These are phyloP conservation scores for Daphne laureola DNA, from an alignment of 441 rosid species.

Conservation along the genomic window DNA sequence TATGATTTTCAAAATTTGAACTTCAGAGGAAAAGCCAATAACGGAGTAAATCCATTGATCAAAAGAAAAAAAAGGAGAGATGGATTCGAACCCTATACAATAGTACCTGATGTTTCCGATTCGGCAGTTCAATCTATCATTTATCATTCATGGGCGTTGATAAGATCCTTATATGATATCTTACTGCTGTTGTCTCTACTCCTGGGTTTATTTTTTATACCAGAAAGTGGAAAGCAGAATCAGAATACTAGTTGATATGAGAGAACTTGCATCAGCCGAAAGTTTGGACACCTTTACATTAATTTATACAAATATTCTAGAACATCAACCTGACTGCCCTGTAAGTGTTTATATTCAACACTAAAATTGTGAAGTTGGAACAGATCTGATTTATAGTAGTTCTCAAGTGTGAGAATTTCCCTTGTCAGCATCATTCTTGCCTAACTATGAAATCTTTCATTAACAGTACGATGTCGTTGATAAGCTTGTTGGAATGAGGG, in stretches of 20 bases:
- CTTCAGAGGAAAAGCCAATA: too few species aligned
- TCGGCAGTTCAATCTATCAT: too few species aligned
- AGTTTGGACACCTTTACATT: constrained; percentile 85
- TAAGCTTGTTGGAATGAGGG: constrained; percentile 81
- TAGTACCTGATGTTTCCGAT: too few species aligned
- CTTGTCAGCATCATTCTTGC: neutral
- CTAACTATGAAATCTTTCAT: neutral
- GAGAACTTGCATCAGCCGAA: constrained; percentile 96
- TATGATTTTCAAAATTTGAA: too few species aligned
- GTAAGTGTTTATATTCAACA: constrained; percentile 21
- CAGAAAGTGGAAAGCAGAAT: constrained; percentile 88
- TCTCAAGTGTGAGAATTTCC: neutral
- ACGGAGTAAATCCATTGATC: too few species aligned
- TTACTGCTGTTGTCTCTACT: neutral
- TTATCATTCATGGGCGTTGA: too few species aligned
- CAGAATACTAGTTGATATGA: constrained; percentile 67
- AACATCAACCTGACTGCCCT: constrained; percentile 94
- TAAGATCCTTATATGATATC: too few species aligned
- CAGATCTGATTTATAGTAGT: neutral
- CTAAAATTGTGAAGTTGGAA: neutral
- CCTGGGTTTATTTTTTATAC: constrained; percentile 9
- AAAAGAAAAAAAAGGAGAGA: too few species aligned
- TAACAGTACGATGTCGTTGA: constrained; percentile 87
- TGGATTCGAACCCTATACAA: too few species aligned
- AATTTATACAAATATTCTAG: constrained; percentile 77